phyloP scores from a whole-genome alignment of 169 alveolate genomes.

The Eimeria sp. region DNA sequence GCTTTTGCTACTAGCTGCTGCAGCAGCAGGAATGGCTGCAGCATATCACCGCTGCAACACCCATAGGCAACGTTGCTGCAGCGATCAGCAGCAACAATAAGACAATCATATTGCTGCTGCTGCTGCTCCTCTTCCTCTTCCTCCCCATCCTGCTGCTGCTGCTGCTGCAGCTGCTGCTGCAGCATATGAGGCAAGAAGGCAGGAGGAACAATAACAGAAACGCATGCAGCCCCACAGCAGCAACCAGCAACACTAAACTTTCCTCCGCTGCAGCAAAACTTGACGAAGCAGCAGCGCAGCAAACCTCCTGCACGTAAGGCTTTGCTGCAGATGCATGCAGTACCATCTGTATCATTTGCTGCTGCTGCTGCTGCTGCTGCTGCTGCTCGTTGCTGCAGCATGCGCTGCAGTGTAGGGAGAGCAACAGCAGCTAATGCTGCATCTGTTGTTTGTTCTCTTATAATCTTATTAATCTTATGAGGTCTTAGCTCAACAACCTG shows the following conservation, averaged over 20 bases:
- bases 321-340: conserved; percentile 2
- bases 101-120: not conserved
- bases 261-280: not conserved
- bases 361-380: conserved; percentile 43
- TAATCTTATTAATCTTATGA: not conserved
- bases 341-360: not conserved
- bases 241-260: not conserved
- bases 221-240: conserved; percentile 41
- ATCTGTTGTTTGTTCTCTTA: not conserved
- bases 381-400: conserved; percentile 58
- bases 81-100: not conserved
- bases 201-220: not conserved
- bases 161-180: conserved; percentile 43
- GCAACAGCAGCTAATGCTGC: conserved; percentile 29
- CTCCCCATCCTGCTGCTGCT: conserved; percentile 12
- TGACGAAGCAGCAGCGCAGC: not conserved
- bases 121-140: not conserved
- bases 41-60: conserved; percentile 25
- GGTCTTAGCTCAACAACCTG: conserved; percentile 2
- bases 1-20: not conserved
- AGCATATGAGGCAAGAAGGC: not conserved
- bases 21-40: conserved; percentile 41
- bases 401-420: not conserved
- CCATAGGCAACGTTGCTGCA: conserved; percentile 16
- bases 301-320: not conserved